Evolutionary conservation across 345 rosid species (phyloP).

Genomic region (Euphorbia tirucalli): DNA sequence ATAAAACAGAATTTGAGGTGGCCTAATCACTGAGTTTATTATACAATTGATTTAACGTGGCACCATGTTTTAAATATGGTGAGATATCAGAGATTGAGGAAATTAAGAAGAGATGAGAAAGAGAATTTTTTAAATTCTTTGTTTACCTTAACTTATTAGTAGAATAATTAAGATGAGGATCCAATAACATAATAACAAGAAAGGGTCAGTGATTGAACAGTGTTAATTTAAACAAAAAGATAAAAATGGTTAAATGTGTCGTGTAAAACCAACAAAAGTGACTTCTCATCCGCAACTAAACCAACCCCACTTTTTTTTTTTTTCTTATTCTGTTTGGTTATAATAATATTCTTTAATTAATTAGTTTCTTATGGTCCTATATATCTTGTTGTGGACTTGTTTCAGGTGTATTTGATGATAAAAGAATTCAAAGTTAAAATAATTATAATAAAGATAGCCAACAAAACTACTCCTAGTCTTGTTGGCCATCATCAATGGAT

Average conservation of each 20-base stretch:
- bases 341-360: not conserved
- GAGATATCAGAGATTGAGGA: too few species aligned
- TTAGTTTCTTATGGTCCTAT: slow-evolving; percentile 25
- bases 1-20: slow-evolving; percentile 18
- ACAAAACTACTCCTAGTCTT: not conserved
- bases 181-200: slow-evolving; percentile 22
- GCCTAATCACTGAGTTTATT: slow-evolving; percentile 23
- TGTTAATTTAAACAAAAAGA: not conserved
- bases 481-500: slow-evolving; percentile 15
- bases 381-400: slow-evolving; percentile 43
- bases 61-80: slow-evolving; percentile 31
- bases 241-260: slow-evolving; percentile 38
- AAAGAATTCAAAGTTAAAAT: slow-evolving; percentile 11
- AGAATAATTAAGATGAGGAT: too few species aligned
- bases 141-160: too few species aligned
- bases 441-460: too few species aligned
- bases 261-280: slow-evolving; percentile 78
- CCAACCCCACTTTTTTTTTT: slow-evolving; percentile 38
- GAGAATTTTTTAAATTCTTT: too few species aligned
- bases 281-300: slow-evolving; percentile 65
- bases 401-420: slow-evolving; percentile 31
- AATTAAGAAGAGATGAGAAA: too few species aligned
- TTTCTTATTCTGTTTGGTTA: slow-evolving; percentile 30
- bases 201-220: slow-evolving; percentile 41
- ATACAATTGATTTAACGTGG: slow-evolving; percentile 43